phyloP scores from a whole-genome alignment of 805 yeast genomes.

The Hanseniaspora nectarophila region DNA sequence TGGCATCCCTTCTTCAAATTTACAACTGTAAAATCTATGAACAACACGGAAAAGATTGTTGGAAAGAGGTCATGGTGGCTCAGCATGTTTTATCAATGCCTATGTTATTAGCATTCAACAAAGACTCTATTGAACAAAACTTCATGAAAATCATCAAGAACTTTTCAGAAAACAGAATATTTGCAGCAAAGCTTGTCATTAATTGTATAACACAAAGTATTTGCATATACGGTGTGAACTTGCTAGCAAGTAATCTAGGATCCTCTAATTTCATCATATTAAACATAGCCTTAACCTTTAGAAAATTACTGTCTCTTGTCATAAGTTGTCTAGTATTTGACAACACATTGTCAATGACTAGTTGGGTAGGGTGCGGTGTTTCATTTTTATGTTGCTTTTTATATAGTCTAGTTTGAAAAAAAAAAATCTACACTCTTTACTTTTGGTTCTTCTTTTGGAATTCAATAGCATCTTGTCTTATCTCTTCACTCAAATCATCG shows the following conservation, averaged over 20 bases:
- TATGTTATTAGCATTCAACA: slow-evolving; percentile 28
- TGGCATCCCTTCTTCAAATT: slow-evolving; percentile 48
- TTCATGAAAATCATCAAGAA: slow-evolving; percentile 14
- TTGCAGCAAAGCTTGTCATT: slow-evolving; percentile 28
- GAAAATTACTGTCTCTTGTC: slow-evolving; percentile 50
- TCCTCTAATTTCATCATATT: slow-evolving; percentile 1
- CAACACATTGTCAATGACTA: slow-evolving; percentile 31
- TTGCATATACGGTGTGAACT: slow-evolving; percentile 60
- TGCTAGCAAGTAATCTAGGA: slow-evolving; percentile 35
- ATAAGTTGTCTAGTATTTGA: slow-evolving; percentile 46
- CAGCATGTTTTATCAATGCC: slow-evolving; percentile 47
- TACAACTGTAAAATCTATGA: slow-evolving; percentile 41
- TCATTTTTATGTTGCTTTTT: slow-evolving; percentile 39
- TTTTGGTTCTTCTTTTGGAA: slow-evolving; percentile 2
- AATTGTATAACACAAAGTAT: slow-evolving; percentile 46
- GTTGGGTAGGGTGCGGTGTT: slow-evolving; percentile 36
- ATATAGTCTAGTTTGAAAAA: slow-evolving; percentile 2
- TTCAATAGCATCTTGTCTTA: slow-evolving; percentile 14
- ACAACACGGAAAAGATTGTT: slow-evolving; percentile 39
- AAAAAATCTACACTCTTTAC: background rate
- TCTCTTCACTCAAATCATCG: slow-evolving; percentile 13
- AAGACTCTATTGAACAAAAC: slow-evolving; percentile 4
- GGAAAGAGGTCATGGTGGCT: slow-evolving; percentile 58
- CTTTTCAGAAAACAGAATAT: slow-evolving; percentile 17
- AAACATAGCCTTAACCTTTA: slow-evolving; percentile 15